Percentiles rank a stretch among this genome's conserved stretches.
These are phyloP conservation scores for Brassica incana DNA, from an alignment of 345 rosid species.

Conservation along the genomic window DNA sequence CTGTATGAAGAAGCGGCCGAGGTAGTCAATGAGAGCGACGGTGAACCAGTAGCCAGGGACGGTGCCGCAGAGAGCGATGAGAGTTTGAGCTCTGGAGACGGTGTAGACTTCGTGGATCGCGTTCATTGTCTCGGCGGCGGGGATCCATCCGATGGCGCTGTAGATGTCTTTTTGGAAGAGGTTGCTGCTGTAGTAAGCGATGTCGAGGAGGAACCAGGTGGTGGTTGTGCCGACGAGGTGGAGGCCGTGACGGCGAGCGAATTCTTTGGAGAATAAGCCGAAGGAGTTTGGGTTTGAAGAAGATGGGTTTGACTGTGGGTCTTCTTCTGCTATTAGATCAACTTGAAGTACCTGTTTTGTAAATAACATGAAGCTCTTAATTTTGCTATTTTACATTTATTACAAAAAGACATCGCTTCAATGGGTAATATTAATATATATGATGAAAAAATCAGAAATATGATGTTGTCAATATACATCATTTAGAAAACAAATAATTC, in stretches of 20 bases:
- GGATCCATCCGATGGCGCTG: slow-evolving; percentile 53
- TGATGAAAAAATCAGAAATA: no score
- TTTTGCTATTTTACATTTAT: neutral
- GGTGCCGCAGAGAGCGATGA: slow-evolving; percentile 57
- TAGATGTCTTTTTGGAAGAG: slow-evolving; percentile 70
- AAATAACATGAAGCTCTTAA: neutral
- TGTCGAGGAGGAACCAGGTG: slow-evolving; percentile 74
- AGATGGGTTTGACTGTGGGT: neutral
- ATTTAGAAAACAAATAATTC: no score
- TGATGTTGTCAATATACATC: no score
- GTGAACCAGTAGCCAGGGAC: slow-evolving; percentile 84
- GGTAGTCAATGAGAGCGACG: slow-evolving; percentile 55
- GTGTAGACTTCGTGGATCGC: slow-evolving; percentile 62
- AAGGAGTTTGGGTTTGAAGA: slow-evolving; percentile 36
- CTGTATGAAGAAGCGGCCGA: slow-evolving; percentile 70
- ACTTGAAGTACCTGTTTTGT: slow-evolving; percentile 32
- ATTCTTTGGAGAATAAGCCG: slow-evolving; percentile 50
- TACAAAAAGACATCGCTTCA: no score
- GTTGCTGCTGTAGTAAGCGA: slow-evolving; percentile 70
- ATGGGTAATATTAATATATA: no score
- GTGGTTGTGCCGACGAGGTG: slow-evolving; percentile 67
- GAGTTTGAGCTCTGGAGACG: slow-evolving; percentile 55
- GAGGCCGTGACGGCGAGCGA: slow-evolving; percentile 53
- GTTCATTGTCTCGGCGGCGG: slow-evolving; percentile 51
- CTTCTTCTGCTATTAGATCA: slow-evolving; percentile 33